A percentile compares a stretch with the other conserved stretches of the same genome.
These are phyloP conservation scores for Silene latifolia DNA, from an alignment of 148 eudicot species.

Conservation along the genomic window DNA sequence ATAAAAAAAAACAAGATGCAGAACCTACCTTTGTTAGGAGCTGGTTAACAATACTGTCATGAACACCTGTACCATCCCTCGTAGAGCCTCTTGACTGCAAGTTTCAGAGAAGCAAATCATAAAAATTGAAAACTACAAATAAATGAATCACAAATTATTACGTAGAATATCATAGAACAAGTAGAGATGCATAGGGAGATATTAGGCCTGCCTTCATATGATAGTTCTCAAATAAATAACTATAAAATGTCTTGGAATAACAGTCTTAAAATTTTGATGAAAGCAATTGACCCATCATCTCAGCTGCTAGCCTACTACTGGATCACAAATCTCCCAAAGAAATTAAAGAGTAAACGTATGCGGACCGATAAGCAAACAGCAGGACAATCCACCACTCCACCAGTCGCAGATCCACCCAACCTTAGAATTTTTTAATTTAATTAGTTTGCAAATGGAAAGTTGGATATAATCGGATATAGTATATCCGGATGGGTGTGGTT, in stretches of 20 bases:
- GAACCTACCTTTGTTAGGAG: conserved; percentile 82
- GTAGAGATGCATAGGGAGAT: background rate
- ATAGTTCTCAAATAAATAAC: too few relatives aligned
- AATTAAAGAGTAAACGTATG: too few relatives aligned
- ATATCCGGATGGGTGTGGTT: background rate
- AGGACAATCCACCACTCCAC: too few relatives aligned
- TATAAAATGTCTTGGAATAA: background rate
- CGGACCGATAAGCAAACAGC: too few relatives aligned
- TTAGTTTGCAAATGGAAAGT: background rate
- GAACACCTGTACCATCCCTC: conserved; percentile 99
- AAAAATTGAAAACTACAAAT: background rate
- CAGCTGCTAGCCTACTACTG: background rate
- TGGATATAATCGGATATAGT: background rate
- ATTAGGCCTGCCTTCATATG: background rate
- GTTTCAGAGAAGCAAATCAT: conserved; percentile 5
- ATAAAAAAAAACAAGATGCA: background rate
- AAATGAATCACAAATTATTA: conserved; percentile 1
- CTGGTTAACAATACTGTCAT: conserved; percentile 97
- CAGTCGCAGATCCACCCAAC: too few relatives aligned
- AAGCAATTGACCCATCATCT: background rate
- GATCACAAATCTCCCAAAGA: too few relatives aligned
- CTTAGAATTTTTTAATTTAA: background rate
- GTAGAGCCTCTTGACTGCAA: conserved; percentile 97
- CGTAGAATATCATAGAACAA: background rate
- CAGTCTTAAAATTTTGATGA: background rate